Evolutionary conservation across 805 yeast species (phyloP), one percentile per base, ranked within the genome.

Genomic region (Cyberlindnera subsufficiens): DNA sequence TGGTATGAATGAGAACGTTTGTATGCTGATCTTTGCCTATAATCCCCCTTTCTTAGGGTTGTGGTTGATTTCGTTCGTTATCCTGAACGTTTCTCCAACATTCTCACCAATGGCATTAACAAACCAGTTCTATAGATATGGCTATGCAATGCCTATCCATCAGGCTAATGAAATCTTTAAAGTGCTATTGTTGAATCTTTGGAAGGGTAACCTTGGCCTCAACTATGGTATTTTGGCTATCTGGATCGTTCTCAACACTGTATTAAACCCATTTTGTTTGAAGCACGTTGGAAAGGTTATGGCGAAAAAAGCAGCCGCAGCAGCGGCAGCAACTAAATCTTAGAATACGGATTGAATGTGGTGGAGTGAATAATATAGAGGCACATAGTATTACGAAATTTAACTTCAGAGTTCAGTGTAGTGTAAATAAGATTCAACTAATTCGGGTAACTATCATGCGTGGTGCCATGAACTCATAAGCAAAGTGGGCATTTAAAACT

Each of bases 21-120:
- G 80, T 0, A 56, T 78, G 59, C 29, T 83, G 6, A 57, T 74
- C 7, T 64, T 81, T 38, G 61, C 78, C 6, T 43, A 67, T 14
- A 69, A 70, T 39, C 91, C 93, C 1, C 87, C 88, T 25, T 52
- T 72, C 41, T 50, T 82, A 38, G 89, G 90, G 0, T 75, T 82
- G 53, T 83, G 90, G 88, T 57, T 86, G 53, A 66, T 84, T 49
- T 69, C 75, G 45, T 84, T 86, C 76, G 89, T 84, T 46, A 72
- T 86, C 45, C 37, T 71, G 29, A 86, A 86, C 56, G 78, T 83
- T 40, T 66, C 89, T 2, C 80, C 89, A 19, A 75, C 88, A 0
- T 83, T 83, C 54, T 63, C 78, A 11, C 82, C 90, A 8, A 59
- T 84, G 53, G 85, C 75, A 2, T 62, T 82, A 42, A 67, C 73